phyloP scores from a whole-genome alignment of 2,329 filamentous ascomycete species.

The Davidsoniella australis region DNA sequence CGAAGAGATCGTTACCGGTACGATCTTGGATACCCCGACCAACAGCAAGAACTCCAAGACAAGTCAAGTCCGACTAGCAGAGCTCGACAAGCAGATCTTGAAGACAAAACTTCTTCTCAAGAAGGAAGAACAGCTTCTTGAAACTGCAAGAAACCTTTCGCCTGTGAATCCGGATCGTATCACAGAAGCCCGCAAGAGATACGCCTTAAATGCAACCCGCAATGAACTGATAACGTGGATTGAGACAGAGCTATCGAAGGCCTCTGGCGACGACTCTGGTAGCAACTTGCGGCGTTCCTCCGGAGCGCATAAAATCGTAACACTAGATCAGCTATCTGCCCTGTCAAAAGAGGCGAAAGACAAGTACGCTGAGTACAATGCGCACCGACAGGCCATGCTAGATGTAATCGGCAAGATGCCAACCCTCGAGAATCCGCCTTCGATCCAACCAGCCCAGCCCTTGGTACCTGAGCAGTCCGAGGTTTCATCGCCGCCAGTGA shows the following conservation, averaged over 20 bases:
- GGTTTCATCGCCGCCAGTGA: slow-evolving; percentile 13
- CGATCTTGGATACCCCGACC: slow-evolving; percentile 15
- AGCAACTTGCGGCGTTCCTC: slow-evolving; percentile 1
- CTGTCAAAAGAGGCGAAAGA: slow-evolving; percentile 25
- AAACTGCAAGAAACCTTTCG: slow-evolving; percentile 26
- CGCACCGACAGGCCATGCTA: slow-evolving; percentile 28
- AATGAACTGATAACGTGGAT: slow-evolving; percentile 49
- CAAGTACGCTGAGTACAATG: slow-evolving; percentile 37
- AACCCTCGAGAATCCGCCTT: slow-evolving; percentile 8
- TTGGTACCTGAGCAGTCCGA: slow-evolving; percentile 6
- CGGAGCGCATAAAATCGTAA: slow-evolving; percentile 7
- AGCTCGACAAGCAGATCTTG: slow-evolving; percentile 39
- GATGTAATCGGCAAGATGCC: slow-evolving; percentile 4
- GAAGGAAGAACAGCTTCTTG: slow-evolving; percentile 38
- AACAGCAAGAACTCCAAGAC: background rate
- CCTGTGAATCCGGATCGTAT: slow-evolving; percentile 17
- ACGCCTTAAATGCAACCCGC: slow-evolving; percentile 38
- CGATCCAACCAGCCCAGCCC: slow-evolving; percentile 4
- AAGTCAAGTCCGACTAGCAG: slow-evolving; percentile 8
- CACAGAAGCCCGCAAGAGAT: slow-evolving; percentile 25
- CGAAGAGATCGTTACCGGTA: slow-evolving; percentile 31
- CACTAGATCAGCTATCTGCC: slow-evolving; percentile 13
- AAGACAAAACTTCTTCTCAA: slow-evolving; percentile 39
- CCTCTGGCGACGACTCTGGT: background rate
- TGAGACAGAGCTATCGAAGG: slow-evolving; percentile 34